Evolutionary conservation across 176 grass and related monocot species (phyloP).

Genomic region (Eremochloa ophiuroides): DNA sequence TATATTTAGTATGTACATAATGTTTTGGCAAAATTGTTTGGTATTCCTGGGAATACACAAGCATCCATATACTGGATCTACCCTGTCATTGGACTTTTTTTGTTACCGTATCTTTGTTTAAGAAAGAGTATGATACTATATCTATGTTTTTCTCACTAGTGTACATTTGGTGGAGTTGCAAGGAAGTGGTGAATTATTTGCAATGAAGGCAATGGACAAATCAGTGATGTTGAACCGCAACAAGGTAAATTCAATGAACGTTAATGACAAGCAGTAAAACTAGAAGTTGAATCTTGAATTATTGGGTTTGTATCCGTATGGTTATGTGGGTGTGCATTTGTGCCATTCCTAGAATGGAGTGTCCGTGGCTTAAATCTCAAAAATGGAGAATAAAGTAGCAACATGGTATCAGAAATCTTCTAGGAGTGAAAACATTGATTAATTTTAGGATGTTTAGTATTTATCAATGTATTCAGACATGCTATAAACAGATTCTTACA

Average conservation of each 20-base stretch:
- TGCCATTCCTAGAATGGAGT: not conserved
- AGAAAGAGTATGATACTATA: not conserved
- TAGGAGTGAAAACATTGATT: not conserved
- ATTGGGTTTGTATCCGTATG: not conserved
- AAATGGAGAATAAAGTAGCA: not conserved
- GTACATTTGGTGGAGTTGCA: constrained; percentile 95
- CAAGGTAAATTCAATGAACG: constrained; percentile 63
- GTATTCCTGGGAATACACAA: too few species aligned
- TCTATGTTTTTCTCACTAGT: constrained; percentile 42
- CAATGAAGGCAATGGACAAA: constrained; percentile 99
- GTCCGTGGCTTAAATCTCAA: not conserved
- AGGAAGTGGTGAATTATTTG: constrained; percentile 90
- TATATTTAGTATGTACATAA: too few species aligned
- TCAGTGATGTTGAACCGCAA: constrained; percentile 94
- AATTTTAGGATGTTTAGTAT: not conserved
- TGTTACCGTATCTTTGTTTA: not conserved
- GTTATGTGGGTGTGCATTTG: not conserved
- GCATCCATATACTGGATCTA: too few species aligned
- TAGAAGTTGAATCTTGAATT: not conserved
- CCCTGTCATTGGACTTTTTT: not conserved
- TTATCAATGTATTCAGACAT: not conserved
- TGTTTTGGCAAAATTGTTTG: too few species aligned
- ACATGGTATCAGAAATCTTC: not conserved
- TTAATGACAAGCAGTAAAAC: not conserved
- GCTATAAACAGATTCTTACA: not conserved